Evolutionary conservation across 2,329 filamentous ascomycete species (phyloP).

Genomic region (Colletotrichum sp.): DNA sequence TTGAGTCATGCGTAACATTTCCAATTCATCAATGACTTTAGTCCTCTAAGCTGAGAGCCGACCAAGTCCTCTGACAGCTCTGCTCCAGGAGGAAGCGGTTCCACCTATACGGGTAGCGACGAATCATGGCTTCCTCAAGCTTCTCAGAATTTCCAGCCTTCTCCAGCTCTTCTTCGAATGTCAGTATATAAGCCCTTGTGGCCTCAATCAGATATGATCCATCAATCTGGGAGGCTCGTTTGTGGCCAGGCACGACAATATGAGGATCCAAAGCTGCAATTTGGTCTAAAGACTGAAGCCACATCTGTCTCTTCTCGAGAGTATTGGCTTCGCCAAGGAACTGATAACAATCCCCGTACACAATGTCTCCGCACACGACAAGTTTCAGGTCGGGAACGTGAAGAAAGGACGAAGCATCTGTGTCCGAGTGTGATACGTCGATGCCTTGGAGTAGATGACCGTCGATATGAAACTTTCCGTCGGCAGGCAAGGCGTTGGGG

Average conservation of each 20-base stretch:
- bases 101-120: not conserved
- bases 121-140: not conserved
- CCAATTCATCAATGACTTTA: not conserved
- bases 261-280: not conserved
- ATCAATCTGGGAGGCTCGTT: not conserved
- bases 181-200: not conserved
- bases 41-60: not conserved
- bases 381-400: not conserved
- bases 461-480: not conserved
- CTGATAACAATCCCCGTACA: not conserved
- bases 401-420: not conserved
- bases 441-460: not conserved
- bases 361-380: not conserved
- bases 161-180: not conserved
- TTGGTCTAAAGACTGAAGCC: not conserved
- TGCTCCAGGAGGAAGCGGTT: not conserved
- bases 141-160: not conserved
- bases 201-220: not conserved
- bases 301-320: not conserved
- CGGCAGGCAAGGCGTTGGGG: not conserved
- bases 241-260: not conserved
- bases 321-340: not conserved
- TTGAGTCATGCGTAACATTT: not conserved
- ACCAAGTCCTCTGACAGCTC: not conserved
- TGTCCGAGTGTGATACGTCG: not conserved